Base-by-base conservation (phyloP, 2,329 filamentous ascomycete genomes). In the Leptographium flavum region DNA sequence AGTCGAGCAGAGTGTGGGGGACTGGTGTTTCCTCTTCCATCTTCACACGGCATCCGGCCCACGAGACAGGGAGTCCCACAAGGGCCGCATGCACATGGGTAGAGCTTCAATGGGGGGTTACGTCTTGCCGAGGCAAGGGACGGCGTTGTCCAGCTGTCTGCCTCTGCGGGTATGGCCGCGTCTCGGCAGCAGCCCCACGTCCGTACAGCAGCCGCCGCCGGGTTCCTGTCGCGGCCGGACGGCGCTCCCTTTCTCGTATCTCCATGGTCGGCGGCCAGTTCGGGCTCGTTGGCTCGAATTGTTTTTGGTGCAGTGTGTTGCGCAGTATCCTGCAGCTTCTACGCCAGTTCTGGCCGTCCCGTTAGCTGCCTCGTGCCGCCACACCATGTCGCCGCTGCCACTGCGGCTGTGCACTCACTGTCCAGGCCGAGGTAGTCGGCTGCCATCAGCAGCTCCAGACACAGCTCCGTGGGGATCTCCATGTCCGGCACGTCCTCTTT, bases 391-490 rank as follows among this genome's bases (percentile, higher is more conserved):
- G 21, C 5, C 27, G 27, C 27, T 28, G 27, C 25, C 5, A n/a
- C n/a, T n/a, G n/a, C n/a, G n/a, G n/a, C n/a, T n/a, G 14, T 4
- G 28, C 28, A 45, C 68, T 59, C 59, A 75, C 72, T 69, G 62
- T 83, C 79, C 58, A 88, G 64, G 55, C 80, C 78, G 52, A 88
- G 65, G 58, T 77, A 90, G 63, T 88, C 83, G 23, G 83, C 82
- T 14, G 83, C 84, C 65, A 83, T 80, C 52, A 90, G 64, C 49
- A 90, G 61, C 64, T 88, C 83, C 37, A 90, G 68, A 54, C 83
- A 87, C 42, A 88, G 66, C 63, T 88, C 83, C 27, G 83, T 76
- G 13, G 83, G 83, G 47, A 88, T 81, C 15, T 87, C 82, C 78
- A 87, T 82, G 56, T 90, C 84, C 5, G 81, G 78, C 19, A 87